phyloP scores from a whole-genome alignment of 2,329 filamentous ascomycete genomes.

The Alternaria triticina region DNA sequence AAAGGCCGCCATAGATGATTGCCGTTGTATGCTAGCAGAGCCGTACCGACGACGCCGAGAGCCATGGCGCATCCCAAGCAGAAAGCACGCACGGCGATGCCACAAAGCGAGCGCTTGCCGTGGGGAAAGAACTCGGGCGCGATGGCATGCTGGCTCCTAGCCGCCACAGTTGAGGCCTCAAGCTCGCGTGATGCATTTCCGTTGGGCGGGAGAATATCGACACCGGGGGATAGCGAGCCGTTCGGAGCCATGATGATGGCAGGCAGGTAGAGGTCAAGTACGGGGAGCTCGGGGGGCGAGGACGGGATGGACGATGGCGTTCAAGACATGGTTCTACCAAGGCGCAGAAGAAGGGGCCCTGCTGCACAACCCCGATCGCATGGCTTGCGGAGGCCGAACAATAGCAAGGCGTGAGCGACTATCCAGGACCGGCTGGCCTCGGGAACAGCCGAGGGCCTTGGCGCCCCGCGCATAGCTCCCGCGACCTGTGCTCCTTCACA shows the following conservation, averaged over 20 bases:
- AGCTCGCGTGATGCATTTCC: slow-evolving; percentile 36
- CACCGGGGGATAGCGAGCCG: slow-evolving; percentile 28
- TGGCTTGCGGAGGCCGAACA: slow-evolving; percentile 4
- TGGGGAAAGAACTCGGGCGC: slow-evolving; percentile 48
- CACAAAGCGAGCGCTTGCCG: slow-evolving; percentile 54
- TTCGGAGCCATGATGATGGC: slow-evolving; percentile 31
- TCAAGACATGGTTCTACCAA: slow-evolving; percentile 10
- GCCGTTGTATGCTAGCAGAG: slow-evolving; percentile 34
- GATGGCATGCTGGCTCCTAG: slow-evolving; percentile 22
- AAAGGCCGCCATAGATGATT: slow-evolving; percentile 64
- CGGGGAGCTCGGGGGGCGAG: neutral
- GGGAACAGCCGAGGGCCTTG: slow-evolving; percentile 1
- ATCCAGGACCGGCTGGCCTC: neutral
- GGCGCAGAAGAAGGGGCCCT: neutral
- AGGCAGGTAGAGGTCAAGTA: neutral
- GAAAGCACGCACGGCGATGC: slow-evolving; percentile 56
- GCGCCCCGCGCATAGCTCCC: neutral
- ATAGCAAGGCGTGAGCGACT: slow-evolving; percentile 10
- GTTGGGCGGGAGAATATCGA: slow-evolving; percentile 40
- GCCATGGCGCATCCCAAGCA: slow-evolving; percentile 50
- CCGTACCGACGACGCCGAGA: slow-evolving; percentile 39
- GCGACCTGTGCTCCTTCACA: neutral
- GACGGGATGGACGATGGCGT: neutral
- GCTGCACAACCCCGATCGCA: neutral
- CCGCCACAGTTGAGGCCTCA: slow-evolving; percentile 28